These are phyloP conservation scores for Saccharum officinarum DNA, from an alignment of 176 grass and related monocot genomes.

Conservation along the genomic window DNA sequence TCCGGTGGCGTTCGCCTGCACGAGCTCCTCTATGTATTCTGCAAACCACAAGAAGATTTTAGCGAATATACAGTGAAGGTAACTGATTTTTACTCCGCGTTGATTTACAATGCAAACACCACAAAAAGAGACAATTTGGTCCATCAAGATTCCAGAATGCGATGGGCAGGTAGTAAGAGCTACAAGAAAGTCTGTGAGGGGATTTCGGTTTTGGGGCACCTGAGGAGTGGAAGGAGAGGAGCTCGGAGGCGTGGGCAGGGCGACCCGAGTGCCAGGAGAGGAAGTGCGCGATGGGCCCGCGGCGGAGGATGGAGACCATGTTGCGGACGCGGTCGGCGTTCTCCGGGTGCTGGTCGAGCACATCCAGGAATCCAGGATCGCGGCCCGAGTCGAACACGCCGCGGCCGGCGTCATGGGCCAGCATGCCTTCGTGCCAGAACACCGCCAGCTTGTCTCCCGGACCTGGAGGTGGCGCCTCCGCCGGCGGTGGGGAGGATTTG, in stretches of 20 bases:
- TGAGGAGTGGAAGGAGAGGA: slow-evolving; percentile 73
- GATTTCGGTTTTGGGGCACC: slow-evolving; percentile 38
- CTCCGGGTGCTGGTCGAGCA: slow-evolving; percentile 85
- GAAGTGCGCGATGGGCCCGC: slow-evolving; percentile 65
- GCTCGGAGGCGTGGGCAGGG: slow-evolving; percentile 58
- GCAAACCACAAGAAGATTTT: slow-evolving; percentile 6
- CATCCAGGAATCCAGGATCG: slow-evolving; percentile 95
- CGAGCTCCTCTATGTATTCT: slow-evolving; percentile 90
- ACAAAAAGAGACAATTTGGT: not conserved
- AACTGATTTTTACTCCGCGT: not conserved
- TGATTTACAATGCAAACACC: not conserved
- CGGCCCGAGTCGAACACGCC: slow-evolving; percentile 80
- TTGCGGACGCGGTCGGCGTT: slow-evolving; percentile 89
- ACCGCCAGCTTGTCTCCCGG: slow-evolving; percentile 46
- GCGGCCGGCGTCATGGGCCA: slow-evolving; percentile 79
- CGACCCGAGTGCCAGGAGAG: slow-evolving; percentile 73
- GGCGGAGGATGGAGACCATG: slow-evolving; percentile 92
- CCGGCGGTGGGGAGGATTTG: not conserved
- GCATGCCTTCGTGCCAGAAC: slow-evolving; percentile 94
- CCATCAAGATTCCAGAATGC: not conserved
- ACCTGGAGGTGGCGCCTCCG: not conserved
- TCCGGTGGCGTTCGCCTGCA: slow-evolving; percentile 65
- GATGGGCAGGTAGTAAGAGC: not conserved
- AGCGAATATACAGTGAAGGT: not conserved
- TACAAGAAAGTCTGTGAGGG: not conserved